Evolutionary conservation across 1,284 basidiomycete species (phyloP), one percentile per base, ranked within the genome.

Genomic region (Fomitopsis schrenkii): DNA sequence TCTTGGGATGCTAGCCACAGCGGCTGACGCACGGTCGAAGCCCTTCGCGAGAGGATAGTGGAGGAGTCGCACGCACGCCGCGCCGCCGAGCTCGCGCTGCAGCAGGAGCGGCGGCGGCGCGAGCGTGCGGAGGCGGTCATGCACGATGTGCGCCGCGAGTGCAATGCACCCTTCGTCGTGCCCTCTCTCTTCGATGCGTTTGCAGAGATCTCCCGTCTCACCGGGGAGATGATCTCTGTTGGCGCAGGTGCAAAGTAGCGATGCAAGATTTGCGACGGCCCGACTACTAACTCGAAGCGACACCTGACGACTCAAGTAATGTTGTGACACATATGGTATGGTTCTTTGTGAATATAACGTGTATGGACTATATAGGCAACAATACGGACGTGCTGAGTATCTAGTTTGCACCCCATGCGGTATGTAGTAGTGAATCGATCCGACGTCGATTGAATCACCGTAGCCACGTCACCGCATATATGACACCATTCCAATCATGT

Each of bases 171-270:
- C n/a, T 80, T 82, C 63, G 72, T 83, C 40, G 79, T 83, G 2
- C 80, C 80, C 5, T 75, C 77, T 19, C 70, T 83, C 59, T 60
- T 79, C 56, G 77, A 81, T 22, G 78, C 79, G 48, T 80, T 82
- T 63, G 60, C 77, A 41, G 70, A 74, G 64, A 64, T 73, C 59
- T 66, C 68, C 55, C 66, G 68, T 59, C 63, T 71, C 35, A 64
- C 71, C 9, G 67, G 67, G 46, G 68, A 72, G 26, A 63, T 63
- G 35, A 5, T 48, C 45, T 15, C 19, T 22, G 48, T 12, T 3
- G 15, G 48, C 0, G 19, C 45, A 6, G 22, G 22, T 22, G 22
- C 22, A 22, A 22, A 22, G 22, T 2, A 22, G 22, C 2, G 22
- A 22, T 22, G 22, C 22, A 22, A 22, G 22, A 22, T 2, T 22